Evolutionary conservation across 2,329 filamentous ascomycete species (phyloP), one percentile per base, ranked within the genome.

Genomic region (Colletotrichum sp.): DNA sequence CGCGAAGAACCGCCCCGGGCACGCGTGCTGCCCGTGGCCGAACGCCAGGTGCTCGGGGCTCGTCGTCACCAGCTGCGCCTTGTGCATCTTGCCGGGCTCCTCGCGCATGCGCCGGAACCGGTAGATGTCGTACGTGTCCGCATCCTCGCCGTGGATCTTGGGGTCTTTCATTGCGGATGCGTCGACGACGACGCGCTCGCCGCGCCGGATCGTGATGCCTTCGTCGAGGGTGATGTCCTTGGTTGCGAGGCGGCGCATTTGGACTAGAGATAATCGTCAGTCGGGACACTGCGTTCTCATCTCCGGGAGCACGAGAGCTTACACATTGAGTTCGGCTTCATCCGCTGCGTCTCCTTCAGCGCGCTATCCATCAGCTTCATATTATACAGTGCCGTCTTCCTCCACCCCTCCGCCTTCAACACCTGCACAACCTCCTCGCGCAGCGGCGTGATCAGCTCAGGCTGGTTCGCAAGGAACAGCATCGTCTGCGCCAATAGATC

Each of bases 331-430:
- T 48, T 48, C 21, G 64, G 64, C 30, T 67, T 55, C 48, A 67
- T 32, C 18, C 86, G 78, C 70, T 84, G 82, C 1, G 79, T 79
- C 75, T 87, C 85, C 68, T 86, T 86, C 69, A 87, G 77, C 1
- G 83, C 80, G 66, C 85, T 87, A 74, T 87, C 85, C 75, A 87
- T 76, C 4, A 86, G 78, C 71, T 83, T 83, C 52, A 87, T 78
- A 28, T 84, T 82, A 74, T 82, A 83, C 4, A 87, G 77, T 0
- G 83, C 75, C 3, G 80, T 81, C 75, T 85, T 85, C 21, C 78
- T 81, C 81, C 81, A 84, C 1, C 81, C 81, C 21, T 84, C 83
- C 43, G 84, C 80, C 6, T 79, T 76, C 24, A 86, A 75, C 3
- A 85, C 81, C 1, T 75, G 67, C 2, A 79, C 63, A 9, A 88